Conservation (phyloP, 192 early-diverging fungal species). For the Endogone sp. region DNA sequence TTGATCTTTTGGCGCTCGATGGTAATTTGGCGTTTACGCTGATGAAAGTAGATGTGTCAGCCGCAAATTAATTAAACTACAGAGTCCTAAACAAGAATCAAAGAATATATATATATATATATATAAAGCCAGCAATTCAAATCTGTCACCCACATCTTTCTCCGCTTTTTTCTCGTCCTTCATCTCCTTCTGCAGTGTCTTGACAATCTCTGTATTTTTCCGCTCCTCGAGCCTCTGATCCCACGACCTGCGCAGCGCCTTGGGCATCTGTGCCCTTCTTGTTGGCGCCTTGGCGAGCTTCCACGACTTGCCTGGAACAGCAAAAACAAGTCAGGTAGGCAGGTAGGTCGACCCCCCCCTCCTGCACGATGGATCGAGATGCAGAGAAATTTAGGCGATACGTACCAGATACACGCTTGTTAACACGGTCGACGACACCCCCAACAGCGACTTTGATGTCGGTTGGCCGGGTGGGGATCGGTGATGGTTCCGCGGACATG, state of each 20-base stretch:
- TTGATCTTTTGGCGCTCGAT: slow-evolving; percentile 39
- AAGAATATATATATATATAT: too few relatives aligned
- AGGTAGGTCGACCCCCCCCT: too few relatives aligned
- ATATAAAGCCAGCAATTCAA: too few relatives aligned
- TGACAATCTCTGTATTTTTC: slow-evolving; percentile 36
- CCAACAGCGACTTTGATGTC: slow-evolving; percentile 20
- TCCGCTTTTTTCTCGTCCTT: slow-evolving; percentile 43
- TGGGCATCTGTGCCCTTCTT: slow-evolving; percentile 23
- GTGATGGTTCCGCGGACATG: slow-evolving; percentile 2
- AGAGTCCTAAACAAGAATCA: too few relatives aligned
- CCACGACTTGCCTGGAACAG: slow-evolving; percentile 28
- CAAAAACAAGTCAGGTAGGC: too few relatives aligned
- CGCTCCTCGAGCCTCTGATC: slow-evolving; percentile 46
- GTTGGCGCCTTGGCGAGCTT: slow-evolving; percentile 33
- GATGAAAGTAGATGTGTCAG: background rate
- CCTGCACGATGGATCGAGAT: too few relatives aligned
- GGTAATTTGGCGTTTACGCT: slow-evolving; percentile 25
- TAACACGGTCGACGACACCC: slow-evolving; percentile 29
- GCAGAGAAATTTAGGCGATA: too few relatives aligned
- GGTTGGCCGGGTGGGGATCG: slow-evolving; percentile 1
- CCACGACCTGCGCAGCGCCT: slow-evolving; percentile 35
- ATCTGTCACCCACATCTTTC: slow-evolving; percentile 46
- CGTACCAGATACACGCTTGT: slow-evolving; percentile 32
- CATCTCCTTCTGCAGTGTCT: slow-evolving; percentile 46
- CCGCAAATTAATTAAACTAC: background rate